Evolutionary conservation across 768 basidiomycete species (phyloP), one percentile per base, ranked within the genome.

Genomic region (Termitomyces sp.): DNA sequence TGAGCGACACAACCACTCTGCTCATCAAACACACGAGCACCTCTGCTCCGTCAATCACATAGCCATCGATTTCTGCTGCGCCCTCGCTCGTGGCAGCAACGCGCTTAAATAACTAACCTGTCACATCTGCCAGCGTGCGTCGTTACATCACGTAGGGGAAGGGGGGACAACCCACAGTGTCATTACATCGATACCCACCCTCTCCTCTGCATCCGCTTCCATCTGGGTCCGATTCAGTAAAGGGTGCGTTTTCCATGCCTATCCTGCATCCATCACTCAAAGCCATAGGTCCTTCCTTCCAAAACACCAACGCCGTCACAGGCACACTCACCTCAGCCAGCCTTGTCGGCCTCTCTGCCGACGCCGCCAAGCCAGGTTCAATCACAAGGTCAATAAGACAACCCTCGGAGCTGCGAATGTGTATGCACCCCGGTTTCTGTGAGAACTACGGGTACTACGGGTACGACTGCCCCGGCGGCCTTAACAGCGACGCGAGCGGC

Each of bases 301-400:
- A 76, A 51, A 91, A 91, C 73, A 89, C 70, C 12, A 85, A 81
- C n/a, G 89, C 87, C 0, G 84, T 90, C 1, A 85, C 85, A 4
- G 88, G 84, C 20, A 82, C 84, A 0, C 90, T 90, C 72, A 72
- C 82, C 20, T 85, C 83, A 47, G 86, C 85, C 18, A 88, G 88
- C 24, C 62, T 90, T 36, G 67, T 87, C 53, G 82, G 64, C 18
- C 62, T 83, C 48, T 89, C 61, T 84, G 88, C 14, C 82, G 88
- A 0, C 84, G 86, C 5, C 83, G 86, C 1, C 83, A 83, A 3
- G 69, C 76, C 59, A 76, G 78, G 39, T 85, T 88, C 64, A 88
- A 92, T 67, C 76, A 77, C n/a, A 88, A 90, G 53, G 82, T 90
- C 37, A 84, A 81, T 8, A 84, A 83, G 48, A 88, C 88, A 0